A percentile compares a stretch with the other conserved stretches of the same genome.
Evolutionary conservation across 2,329 filamentous ascomycete species (phyloP).

Genomic region (Trichocomaceae sp.): DNA sequence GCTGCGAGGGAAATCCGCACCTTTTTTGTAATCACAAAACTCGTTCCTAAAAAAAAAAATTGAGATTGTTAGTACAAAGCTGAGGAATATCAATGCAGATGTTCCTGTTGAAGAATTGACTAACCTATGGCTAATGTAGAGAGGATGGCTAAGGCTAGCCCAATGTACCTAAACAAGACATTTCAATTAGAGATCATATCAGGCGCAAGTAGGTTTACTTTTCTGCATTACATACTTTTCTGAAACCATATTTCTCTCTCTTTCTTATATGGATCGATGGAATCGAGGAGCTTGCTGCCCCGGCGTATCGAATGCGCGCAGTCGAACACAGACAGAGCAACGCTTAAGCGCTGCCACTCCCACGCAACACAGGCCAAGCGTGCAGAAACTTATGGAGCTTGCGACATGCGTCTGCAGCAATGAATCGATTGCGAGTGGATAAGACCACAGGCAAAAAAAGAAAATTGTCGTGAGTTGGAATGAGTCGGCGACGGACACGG

Average conservation of each 20-base stretch:
- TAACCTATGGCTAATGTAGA: conserved; percentile 44
- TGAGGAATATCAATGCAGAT: background rate
- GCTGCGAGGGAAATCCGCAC: conserved; percentile 43
- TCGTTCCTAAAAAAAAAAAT: conserved; percentile 57
- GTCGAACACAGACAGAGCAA: conserved; percentile 19
- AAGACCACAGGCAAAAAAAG: too few species aligned
- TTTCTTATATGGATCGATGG: conserved; percentile 17
- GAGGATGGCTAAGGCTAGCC: conserved; percentile 40
- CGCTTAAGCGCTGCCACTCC: background rate
- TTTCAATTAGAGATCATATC: background rate
- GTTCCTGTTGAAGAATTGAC: conserved; percentile 13
- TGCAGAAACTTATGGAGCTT: background rate
- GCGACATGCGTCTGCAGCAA: background rate
- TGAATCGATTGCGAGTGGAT: conserved; percentile 3
- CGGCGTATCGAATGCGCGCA: conserved; percentile 28
- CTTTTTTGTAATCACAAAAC: conserved; percentile 99
- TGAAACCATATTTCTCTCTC: conserved; percentile 28
- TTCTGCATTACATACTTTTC: conserved; percentile 32
- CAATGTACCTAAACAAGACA: conserved; percentile 36
- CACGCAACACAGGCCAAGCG: conserved; percentile 5
- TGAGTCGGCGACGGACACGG: background rate
- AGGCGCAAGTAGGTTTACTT: background rate
- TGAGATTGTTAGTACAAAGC: background rate
- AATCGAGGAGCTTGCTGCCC: conserved; percentile 37
- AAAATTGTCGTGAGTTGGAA: background rate